phyloP scores from a whole-genome alignment of 208 protist genomes.

The Leishmania amazonensis region DNA sequence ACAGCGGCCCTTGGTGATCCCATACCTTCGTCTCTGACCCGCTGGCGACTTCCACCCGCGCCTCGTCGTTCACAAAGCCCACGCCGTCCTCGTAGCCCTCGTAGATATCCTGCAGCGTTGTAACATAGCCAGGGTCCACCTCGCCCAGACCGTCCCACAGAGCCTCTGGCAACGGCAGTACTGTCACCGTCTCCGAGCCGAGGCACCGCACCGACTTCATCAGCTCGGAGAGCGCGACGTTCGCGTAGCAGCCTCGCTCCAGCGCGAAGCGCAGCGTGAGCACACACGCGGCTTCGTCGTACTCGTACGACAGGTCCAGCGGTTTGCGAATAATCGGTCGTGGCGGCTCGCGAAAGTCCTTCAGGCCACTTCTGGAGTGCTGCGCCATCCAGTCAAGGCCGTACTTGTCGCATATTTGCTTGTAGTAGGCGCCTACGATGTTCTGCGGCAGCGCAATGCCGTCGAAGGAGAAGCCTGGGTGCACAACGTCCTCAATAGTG shows the following conservation, averaged over 20 bases:
- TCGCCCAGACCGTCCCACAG: conserved; percentile 62
- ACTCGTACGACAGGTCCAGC: conserved; percentile 60
- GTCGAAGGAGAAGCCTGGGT: conserved; percentile 86
- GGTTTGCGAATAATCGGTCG: conserved; percentile 83
- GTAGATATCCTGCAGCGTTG: conserved; percentile 85
- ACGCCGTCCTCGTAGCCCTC: conserved; percentile 74
- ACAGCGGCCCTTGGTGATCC: conserved; percentile 65
- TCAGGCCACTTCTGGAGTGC: conserved; percentile 57
- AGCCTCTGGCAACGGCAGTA: conserved; percentile 53
- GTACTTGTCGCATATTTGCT: conserved; percentile 79
- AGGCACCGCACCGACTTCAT: conserved; percentile 73
- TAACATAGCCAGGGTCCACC: conserved; percentile 75
- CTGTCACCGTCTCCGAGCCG: conserved; percentile 63
- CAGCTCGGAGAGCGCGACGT: conserved; percentile 84
- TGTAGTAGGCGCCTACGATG: conserved; percentile 67
- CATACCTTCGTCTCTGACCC: conserved; percentile 52
- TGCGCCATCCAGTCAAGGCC: conserved; percentile 69
- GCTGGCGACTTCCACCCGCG: conserved; percentile 15
- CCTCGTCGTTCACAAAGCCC: conserved; percentile 61
- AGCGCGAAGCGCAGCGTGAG: conserved; percentile 74
- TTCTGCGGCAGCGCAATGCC: conserved; percentile 68
- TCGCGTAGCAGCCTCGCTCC: conserved; percentile 87
- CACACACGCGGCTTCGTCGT: conserved; percentile 41
- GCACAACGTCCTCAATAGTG: conserved; percentile 78
- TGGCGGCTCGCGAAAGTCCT: conserved; percentile 82